phyloP scores from a whole-genome alignment of 2,329 filamentous ascomycete species.

The Aureobasidium pullulans region DNA sequence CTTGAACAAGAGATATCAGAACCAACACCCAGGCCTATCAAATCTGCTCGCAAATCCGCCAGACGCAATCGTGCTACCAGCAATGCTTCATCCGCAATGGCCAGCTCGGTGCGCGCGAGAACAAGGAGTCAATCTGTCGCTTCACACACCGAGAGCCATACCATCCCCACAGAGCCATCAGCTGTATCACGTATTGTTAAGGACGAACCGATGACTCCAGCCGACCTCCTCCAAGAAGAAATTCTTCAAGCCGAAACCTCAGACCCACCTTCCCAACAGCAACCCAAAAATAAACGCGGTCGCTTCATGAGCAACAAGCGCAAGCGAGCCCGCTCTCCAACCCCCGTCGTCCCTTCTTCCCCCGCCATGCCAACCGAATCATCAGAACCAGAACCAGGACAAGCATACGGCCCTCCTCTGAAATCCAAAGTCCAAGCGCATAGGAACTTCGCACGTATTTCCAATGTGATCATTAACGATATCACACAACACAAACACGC shows the following conservation, averaged over 20 bases:
- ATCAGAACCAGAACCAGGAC: not conserved
- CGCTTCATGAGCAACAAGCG: slow-evolving; percentile 30
- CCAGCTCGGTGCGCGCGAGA: slow-evolving; percentile 35
- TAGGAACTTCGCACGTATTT: slow-evolving; percentile 43
- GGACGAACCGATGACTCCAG: slow-evolving; percentile 40
- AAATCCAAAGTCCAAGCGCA: slow-evolving; percentile 34
- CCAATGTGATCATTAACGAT: slow-evolving; percentile 43
- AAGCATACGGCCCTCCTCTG: slow-evolving; percentile 14
- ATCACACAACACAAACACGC: slow-evolving; percentile 46
- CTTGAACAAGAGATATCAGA: not conserved
- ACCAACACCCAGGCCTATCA: slow-evolving; percentile 1
- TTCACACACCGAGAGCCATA: slow-evolving; percentile 37
- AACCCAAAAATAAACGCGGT: slow-evolving; percentile 11
- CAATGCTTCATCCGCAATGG: slow-evolving; percentile 40
- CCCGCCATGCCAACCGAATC: not conserved
- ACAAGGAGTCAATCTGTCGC: slow-evolving; percentile 44
- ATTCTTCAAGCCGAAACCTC: slow-evolving; percentile 18
- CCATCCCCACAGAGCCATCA: slow-evolving; percentile 32
- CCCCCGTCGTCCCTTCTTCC: slow-evolving; percentile 4
- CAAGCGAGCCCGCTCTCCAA: slow-evolving; percentile 30
- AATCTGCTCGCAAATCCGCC: slow-evolving; percentile 10
- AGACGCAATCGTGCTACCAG: slow-evolving; percentile 30
- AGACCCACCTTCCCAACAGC: slow-evolving; percentile 21
- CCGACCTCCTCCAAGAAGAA: slow-evolving; percentile 24
- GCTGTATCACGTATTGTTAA: slow-evolving; percentile 36